Evolutionary conservation across 2,329 filamentous ascomycete genomes (phyloP).

Genomic region (Colletotrichum sp.): DNA sequence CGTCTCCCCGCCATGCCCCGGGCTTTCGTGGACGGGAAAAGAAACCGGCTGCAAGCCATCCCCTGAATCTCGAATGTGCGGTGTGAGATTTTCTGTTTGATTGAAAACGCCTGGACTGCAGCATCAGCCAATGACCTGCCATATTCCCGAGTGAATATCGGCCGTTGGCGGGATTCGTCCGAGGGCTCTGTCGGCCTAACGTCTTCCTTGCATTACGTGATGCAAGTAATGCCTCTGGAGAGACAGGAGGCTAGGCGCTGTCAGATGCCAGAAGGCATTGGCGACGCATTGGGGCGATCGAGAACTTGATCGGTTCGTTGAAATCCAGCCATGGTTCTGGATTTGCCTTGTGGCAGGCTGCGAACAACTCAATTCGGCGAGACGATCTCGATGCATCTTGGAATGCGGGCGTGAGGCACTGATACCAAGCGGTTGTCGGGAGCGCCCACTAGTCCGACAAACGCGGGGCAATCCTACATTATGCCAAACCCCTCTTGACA

Average conservation of each 20-base stretch:
- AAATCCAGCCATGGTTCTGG: not conserved
- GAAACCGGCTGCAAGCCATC: conserved; percentile 17
- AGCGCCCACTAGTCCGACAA: not conserved
- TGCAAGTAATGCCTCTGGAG: conserved; percentile 18
- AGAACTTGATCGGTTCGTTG: not conserved
- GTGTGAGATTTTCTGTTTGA: conserved; percentile 18
- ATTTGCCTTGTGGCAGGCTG: not conserved
- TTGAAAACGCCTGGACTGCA: conserved; percentile 2
- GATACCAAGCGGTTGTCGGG: not conserved
- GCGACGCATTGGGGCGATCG: not conserved
- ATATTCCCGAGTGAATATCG: not conserved
- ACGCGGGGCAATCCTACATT: not conserved
- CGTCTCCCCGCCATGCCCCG: conserved; percentile 16
- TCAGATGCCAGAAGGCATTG: not conserved
- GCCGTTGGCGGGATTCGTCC: conserved; percentile 17
- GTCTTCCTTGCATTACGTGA: conserved; percentile 20
- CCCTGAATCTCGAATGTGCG: conserved; percentile 16
- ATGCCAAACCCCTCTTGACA: not conserved
- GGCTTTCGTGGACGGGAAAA: conserved; percentile 6
- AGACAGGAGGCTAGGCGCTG: not conserved
- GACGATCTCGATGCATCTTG: not conserved
- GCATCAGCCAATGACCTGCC: not conserved
- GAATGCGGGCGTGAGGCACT: not conserved
- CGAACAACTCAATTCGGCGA: not conserved
- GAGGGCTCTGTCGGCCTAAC: not conserved